Percentiles rank a stretch among this genome's conserved stretches.
Conservation (phyloP, 179 eudicot species). For the Spinacia oleracea region DNA sequence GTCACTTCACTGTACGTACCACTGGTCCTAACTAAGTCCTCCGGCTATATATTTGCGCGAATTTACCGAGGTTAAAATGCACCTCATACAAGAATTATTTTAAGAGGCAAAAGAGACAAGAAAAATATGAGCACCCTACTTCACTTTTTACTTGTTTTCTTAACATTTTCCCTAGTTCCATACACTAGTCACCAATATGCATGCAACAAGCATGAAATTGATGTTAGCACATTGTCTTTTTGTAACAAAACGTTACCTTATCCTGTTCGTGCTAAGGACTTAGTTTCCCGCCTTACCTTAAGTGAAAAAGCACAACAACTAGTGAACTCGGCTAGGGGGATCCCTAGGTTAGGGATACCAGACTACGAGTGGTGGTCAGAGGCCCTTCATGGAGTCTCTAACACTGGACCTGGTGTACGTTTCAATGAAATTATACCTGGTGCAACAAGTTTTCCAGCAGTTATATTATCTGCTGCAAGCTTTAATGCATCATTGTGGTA, state of each 20-base stretch:
- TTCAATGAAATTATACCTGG: conserved; percentile 52
- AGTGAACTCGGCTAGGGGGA: conserved; percentile 33
- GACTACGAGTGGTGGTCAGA: conserved; percentile 66
- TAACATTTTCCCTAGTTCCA: neutral
- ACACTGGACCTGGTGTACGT: conserved; percentile 46
- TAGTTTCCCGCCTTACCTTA: conserved; percentile 39
- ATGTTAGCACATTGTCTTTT: conserved; percentile 22
- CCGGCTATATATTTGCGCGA: neutral
- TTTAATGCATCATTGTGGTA: conserved; percentile 57
- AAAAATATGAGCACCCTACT: neutral
- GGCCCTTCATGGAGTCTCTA: conserved; percentile 63
- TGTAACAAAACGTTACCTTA: conserved; percentile 35
- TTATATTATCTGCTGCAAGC: conserved; percentile 54
- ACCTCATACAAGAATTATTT: neutral
- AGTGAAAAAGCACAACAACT: conserved; percentile 36
- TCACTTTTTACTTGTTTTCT: conserved; percentile 6
- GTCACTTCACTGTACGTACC: conserved; percentile 3
- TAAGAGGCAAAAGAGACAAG: no score
- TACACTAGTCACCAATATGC: conserved; percentile 30
- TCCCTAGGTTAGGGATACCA: conserved; percentile 38
- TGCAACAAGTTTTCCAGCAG: conserved; percentile 66
- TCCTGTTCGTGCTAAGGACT: conserved; percentile 36
- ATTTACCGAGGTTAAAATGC: neutral
- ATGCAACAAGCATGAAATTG: conserved; percentile 29
- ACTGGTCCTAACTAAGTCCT: conserved; percentile 4